phyloP scores from a whole-genome alignment of 2,329 filamentous ascomycete genomes.

The Aspergillaceae sp. region DNA sequence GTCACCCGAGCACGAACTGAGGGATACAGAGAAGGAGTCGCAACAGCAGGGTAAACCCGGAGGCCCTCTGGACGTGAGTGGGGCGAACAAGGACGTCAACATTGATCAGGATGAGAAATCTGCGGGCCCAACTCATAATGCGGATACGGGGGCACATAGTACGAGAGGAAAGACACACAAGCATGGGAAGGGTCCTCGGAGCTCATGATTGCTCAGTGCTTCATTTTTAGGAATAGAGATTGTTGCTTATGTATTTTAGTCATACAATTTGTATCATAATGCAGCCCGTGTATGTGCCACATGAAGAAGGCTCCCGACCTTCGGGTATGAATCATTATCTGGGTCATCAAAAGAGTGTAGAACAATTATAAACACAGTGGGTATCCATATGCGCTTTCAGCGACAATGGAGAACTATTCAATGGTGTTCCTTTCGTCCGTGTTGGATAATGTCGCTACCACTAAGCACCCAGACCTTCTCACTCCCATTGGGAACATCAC shows the following conservation, averaged over 20 bases:
- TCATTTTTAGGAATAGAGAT: too few species aligned
- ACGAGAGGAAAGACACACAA: constrained; percentile 30
- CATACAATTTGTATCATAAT: background rate
- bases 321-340: too few species aligned
- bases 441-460: constrained; percentile 31
- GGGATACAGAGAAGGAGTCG: constrained; percentile 29
- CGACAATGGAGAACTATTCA: background rate
- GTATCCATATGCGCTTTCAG: too few species aligned
- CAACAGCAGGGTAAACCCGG: constrained; percentile 30
- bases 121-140: constrained; percentile 35
- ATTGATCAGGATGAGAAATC: constrained; percentile 38
- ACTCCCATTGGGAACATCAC: constrained; percentile 29
- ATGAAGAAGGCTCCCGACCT: too few species aligned
- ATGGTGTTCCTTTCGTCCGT: constrained; percentile 11
- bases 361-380: background rate
- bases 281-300: background rate
- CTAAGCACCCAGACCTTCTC: constrained; percentile 34
- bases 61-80: constrained; percentile 52
- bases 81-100: constrained; percentile 52
- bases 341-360: background rate
- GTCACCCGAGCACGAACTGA: constrained; percentile 51
- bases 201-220: too few species aligned
- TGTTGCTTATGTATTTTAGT: too few species aligned
- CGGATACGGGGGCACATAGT: constrained; percentile 30
- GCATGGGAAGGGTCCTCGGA: background rate